Percentiles rank a stretch among this genome's conserved stretches.
Evolutionary conservation across 1,139 yeast genomes (phyloP).

Genomic region (Kurtzmaniella quercitrusa): DNA sequence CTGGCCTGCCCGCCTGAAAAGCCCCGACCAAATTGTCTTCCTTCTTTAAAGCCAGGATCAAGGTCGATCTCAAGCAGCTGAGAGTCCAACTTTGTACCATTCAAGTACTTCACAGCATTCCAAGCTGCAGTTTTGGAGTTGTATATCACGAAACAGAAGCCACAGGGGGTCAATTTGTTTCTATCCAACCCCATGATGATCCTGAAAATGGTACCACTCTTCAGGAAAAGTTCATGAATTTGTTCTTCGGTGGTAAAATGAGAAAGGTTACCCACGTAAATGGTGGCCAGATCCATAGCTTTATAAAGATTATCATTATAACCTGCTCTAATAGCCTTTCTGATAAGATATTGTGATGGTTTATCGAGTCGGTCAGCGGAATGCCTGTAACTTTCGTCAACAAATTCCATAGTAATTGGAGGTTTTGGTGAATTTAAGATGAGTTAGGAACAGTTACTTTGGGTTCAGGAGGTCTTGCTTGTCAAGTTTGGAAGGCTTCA

Average conservation of each 20-base stretch:
- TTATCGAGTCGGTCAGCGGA: constrained; percentile 66
- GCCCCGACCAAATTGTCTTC: constrained; percentile 93
- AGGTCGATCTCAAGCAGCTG: constrained; percentile 76
- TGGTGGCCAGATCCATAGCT: constrained; percentile 64
- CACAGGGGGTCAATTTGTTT: constrained; percentile 86
- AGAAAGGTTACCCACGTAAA: constrained; percentile 81
- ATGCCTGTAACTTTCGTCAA: constrained; percentile 50
- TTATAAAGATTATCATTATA: constrained; percentile 57
- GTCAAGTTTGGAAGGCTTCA: too few relatives aligned
- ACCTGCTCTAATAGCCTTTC: constrained; percentile 61
- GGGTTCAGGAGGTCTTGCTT: too few relatives aligned
- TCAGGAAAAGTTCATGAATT: constrained; percentile 76
- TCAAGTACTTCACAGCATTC: constrained; percentile 74
- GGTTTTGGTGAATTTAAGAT: too few relatives aligned
- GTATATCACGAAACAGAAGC: constrained; percentile 88
- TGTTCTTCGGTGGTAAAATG: constrained; percentile 94
- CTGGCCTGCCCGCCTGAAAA: constrained; percentile 77
- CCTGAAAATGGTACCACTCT: constrained; percentile 71
- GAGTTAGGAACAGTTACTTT: too few relatives aligned
- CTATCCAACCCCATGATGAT: constrained; percentile 94
- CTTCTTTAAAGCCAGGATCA: constrained; percentile 93
- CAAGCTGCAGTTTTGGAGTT: constrained; percentile 64
- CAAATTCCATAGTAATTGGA: constrained; percentile 41
- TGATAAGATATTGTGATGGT: constrained; percentile 71
- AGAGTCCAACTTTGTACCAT: constrained; percentile 79